phyloP scores from a whole-genome alignment of 805 yeast species.

The Schwanniomyces yamadae region DNA sequence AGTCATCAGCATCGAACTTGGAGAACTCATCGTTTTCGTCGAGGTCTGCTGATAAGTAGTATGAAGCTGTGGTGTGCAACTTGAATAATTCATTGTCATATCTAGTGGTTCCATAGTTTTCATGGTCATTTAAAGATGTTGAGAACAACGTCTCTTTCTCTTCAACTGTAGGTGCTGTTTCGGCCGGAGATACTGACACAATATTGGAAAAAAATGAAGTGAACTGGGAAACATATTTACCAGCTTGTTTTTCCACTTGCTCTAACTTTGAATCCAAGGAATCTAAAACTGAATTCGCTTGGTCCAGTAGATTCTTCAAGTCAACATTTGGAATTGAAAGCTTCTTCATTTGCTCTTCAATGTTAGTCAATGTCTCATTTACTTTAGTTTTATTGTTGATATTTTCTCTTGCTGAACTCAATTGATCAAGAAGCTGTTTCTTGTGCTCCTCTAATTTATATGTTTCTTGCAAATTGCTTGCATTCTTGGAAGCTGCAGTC shows the following conservation, averaged over 20 bases:
- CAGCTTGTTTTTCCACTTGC: slow-evolving; percentile 67
- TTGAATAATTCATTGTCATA: slow-evolving; percentile 39
- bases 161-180: slow-evolving; percentile 7
- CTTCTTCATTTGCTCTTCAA: slow-evolving; percentile 29
- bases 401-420: slow-evolving; percentile 26
- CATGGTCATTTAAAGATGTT: slow-evolving; percentile 14
- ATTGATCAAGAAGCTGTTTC: slow-evolving; percentile 26
- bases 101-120: slow-evolving; percentile 37
- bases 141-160: slow-evolving; percentile 21
- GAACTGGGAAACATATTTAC: slow-evolving; percentile 54
- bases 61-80: slow-evolving; percentile 33
- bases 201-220: slow-evolving; percentile 52
- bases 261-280: slow-evolving; percentile 71
- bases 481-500: slow-evolving; percentile 32
- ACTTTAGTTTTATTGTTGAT: slow-evolving; percentile 20
- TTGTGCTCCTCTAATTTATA: slow-evolving; percentile 27
- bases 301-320: slow-evolving; percentile 21
- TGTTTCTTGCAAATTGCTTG: slow-evolving; percentile 29
- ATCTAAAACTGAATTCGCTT: slow-evolving; percentile 60
- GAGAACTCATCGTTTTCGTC: slow-evolving; percentile 15
- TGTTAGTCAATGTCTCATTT: slow-evolving; percentile 20
- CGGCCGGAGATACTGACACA: slow-evolving; percentile 24
- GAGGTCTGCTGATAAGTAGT: slow-evolving; percentile 14
- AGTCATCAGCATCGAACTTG: slow-evolving; percentile 44
- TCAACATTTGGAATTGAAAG: slow-evolving; percentile 21